Base-by-base conservation (phyloP, 768 basidiomycete species). In the Leccinum incarnatum region DNA sequence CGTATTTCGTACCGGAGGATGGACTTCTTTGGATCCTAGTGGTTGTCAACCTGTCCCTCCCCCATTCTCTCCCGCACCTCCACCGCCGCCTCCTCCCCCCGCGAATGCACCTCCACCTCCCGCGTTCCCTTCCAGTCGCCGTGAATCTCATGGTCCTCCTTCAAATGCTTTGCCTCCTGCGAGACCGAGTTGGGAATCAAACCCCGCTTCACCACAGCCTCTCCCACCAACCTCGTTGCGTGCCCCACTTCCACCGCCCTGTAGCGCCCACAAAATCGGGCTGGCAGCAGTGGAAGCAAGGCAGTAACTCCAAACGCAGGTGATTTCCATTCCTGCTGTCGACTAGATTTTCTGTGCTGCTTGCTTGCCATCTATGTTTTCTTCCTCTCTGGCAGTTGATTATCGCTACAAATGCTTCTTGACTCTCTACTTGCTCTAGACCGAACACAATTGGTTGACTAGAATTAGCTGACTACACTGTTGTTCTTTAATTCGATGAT, bases 21-120 rank as follows among this genome's bases (percentile, higher is more conserved):
- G 85, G 83, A 83, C 87, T 9, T 82, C 83, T 36, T 75, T 90
- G 25, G 88, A 88, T 59, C 79, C 79, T 2, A 75, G 78, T 21
- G 78, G 68, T 57, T 72, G 72, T 25, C 71, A 71, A 34, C 36
- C 68, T 3, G 53, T 62, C 15, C 68, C 68, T 55, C 65, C 70
- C n/a, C 53, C 65, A 34, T 63, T 59, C 12, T 27, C 51, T n/a
- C 59, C 70, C 54, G 19, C 19, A 5, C 66, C 69, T 5, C 36
- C 61, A 12, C 62, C 66, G 5, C 47, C 49, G 25, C 37, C 47
- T 11, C 57, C 61, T 1, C 52, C 67, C 17, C 65, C 69, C 2
- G 45, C 57, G n/a, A 40, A 55, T 53, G 48, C 36, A 5, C 62
- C 49, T 3, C n/a, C 32, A 5, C 58, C 54, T 2, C 34, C 32